phyloP scores from a whole-genome alignment of 2,329 filamentous ascomycete genomes.

The Plenodomus tracheiphilus region DNA sequence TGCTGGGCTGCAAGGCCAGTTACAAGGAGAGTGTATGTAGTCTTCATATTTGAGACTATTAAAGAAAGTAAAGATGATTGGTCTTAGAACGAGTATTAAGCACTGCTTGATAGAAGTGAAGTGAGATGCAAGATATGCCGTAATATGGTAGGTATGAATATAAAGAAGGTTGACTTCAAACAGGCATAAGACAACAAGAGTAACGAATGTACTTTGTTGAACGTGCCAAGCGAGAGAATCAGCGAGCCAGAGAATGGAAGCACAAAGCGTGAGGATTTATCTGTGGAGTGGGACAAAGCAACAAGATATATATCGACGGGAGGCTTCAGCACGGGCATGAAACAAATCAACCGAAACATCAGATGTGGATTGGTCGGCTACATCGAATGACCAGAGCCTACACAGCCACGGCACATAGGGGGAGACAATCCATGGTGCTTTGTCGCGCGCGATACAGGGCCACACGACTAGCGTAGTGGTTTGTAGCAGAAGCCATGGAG shows the following conservation, averaged over 20 bases:
- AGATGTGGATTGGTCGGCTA: constrained; percentile 17
- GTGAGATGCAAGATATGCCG: constrained; percentile 9
- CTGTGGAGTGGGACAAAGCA: constrained; percentile 16
- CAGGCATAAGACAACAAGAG: constrained; percentile 28
- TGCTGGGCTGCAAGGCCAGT: constrained; percentile 53
- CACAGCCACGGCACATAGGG: constrained; percentile 29
- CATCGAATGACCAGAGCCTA: not conserved
- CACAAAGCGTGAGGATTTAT: constrained; percentile 14
- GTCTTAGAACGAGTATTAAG: constrained; percentile 16
- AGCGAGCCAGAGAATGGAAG: constrained; percentile 19
- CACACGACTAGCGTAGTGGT: not conserved
- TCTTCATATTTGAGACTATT: constrained; percentile 47
- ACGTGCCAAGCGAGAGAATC: constrained; percentile 21
- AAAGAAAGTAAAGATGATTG: constrained; percentile 4
- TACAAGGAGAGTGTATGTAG: constrained; percentile 49
- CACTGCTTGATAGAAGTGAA: constrained; percentile 27
- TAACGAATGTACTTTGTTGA: constrained; percentile 45
- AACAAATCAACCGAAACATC: constrained; percentile 31
- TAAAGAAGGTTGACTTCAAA: constrained; percentile 26
- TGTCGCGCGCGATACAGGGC: too few species aligned
- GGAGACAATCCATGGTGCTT: constrained; percentile 4
- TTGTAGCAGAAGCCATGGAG: constrained; percentile 11
- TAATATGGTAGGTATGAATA: constrained; percentile 23
- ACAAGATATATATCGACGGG: constrained; percentile 29
- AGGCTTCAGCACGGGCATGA: constrained; percentile 21